Evolutionary conservation across 2,329 filamentous ascomycete species (phyloP).

Genomic region (Colletotrichum sp.): DNA sequence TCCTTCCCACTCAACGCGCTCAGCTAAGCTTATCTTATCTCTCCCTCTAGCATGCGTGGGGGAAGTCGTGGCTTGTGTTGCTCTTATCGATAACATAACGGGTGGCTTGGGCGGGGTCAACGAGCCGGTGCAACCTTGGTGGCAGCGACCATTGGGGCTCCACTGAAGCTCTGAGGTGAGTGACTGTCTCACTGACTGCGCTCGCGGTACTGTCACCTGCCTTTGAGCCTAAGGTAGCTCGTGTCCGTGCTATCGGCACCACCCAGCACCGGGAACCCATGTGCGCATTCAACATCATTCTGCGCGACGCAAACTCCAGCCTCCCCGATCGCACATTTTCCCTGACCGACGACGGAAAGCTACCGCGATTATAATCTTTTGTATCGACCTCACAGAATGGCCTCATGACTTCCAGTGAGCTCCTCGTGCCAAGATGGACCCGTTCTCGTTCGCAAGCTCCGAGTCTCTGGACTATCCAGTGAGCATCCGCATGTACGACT

Average conservation of each 20-base stretch:
- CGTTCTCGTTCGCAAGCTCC: conserved; percentile 93
- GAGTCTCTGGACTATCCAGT: conserved; percentile 79
- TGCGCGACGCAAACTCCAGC: background rate
- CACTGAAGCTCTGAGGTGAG: background rate
- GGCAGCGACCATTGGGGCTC: background rate
- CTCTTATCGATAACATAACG: background rate
- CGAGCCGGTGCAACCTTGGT: background rate
- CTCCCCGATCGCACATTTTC: background rate
- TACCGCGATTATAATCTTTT: background rate
- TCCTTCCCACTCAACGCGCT: conserved; percentile 18
- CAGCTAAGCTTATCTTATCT: background rate
- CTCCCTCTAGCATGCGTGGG: background rate
- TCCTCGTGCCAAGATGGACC: conserved; percentile 70
- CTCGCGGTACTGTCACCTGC: conserved; percentile 1
- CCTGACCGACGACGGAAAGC: background rate
- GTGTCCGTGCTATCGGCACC: background rate
- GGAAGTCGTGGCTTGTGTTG: background rate
- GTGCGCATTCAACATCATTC: background rate
- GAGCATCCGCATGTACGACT: conserved; percentile 65
- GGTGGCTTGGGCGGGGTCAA: conserved; percentile 5
- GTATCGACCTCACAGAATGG: background rate
- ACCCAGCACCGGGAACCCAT: background rate
- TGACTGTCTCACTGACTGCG: background rate
- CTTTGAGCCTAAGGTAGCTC: background rate
- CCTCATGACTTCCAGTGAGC: background rate